These are phyloP conservation scores for Dendrostoma leiphaemia DNA, from an alignment of 2,329 filamentous ascomycete species.

Conservation along the genomic window DNA sequence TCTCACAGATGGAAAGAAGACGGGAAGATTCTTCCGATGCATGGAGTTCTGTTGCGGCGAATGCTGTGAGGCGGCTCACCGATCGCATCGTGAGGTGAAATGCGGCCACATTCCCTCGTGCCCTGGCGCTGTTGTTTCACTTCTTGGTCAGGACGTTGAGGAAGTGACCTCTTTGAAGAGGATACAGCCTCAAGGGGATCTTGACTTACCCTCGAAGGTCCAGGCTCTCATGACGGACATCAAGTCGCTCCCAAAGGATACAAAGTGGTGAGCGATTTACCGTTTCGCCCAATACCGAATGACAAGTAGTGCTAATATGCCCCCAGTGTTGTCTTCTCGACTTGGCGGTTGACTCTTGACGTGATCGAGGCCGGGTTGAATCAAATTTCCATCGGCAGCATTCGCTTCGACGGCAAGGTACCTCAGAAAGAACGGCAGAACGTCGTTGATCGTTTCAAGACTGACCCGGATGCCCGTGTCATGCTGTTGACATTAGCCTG, in stretches of 20 bases:
- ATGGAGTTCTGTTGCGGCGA: conserved; percentile 30
- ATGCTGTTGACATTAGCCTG: conserved; percentile 50
- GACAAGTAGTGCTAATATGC: background rate
- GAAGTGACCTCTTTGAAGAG: conserved; percentile 3
- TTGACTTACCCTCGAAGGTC: conserved; percentile 31
- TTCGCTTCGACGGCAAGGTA: conserved; percentile 48
- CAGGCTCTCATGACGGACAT: conserved; percentile 32
- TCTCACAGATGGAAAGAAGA: background rate
- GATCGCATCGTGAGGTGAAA: background rate
- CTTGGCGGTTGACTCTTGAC: conserved; percentile 48
- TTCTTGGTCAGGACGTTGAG: conserved; percentile 24
- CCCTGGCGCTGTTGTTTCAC: conserved; percentile 25
- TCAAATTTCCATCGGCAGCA: conserved; percentile 29
- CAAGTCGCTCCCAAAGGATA: conserved; percentile 13
- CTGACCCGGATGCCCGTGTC: conserved; percentile 35
- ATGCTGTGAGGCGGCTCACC: conserved; percentile 21
- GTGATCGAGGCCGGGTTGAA: conserved; percentile 39
- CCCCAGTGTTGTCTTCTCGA: conserved; percentile 48
- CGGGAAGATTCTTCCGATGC: conserved; percentile 31
- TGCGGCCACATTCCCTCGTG: conserved; percentile 29
- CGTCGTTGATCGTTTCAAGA: conserved; percentile 39
- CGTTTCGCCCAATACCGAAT: no score
- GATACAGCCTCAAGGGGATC: background rate
- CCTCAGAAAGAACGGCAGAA: conserved; percentile 38
- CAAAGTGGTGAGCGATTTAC: background rate